Base-by-base conservation (phyloP, 306 rosid genomes). In the Urtica urens region DNA sequence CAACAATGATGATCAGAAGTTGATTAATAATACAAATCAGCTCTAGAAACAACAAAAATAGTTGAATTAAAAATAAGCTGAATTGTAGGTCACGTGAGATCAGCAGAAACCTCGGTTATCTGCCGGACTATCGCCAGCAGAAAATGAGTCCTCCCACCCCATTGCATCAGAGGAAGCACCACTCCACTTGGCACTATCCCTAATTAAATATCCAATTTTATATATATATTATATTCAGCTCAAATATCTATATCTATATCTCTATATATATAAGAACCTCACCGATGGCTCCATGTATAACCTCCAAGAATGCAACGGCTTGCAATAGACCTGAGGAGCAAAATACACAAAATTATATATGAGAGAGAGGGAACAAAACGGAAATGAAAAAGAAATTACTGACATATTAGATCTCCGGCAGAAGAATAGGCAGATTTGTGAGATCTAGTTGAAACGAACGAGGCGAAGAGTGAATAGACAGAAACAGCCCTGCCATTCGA, bases 141-240 rank as follows among this genome's bases (percentile, higher is more conserved):
- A 77, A 82, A 81, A 37, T 90, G 86, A 15, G 66, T 54, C 76
- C 85, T 81, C 55, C 99, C 99, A 30, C 73, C 80, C 99, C 99
- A 90, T 73, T 90, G 95, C 92, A 90, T 71, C 46, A 85, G 65
- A 67, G 97, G 90, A 69, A 84, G 70, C 74, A 81, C 39, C 41
- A 63, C 72, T 41, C 97, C 94, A 33, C 92, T 90, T 8, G 97
- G 97, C 30, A 90, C 97, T 42, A 90, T 35, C 20, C 97, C 97
- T 84, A 42, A 29, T 63, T 60, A 58, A n/a, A n/a, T n/a, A n/a
- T n/a, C n/a, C n/a, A n/a, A n/a, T n/a, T n/a, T n/a, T n/a, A n/a
- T n/a, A n/a, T n/a, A n/a, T n/a, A n/a, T n/a, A n/a, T n/a, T n/a
- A n/a, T n/a, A n/a, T n/a, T n/a, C n/a, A n/a, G n/a, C n/a, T n/a